Evolutionary conservation across 108 stramenopile species (phyloP).

Genomic region (Nitzschia putrida): DNA sequence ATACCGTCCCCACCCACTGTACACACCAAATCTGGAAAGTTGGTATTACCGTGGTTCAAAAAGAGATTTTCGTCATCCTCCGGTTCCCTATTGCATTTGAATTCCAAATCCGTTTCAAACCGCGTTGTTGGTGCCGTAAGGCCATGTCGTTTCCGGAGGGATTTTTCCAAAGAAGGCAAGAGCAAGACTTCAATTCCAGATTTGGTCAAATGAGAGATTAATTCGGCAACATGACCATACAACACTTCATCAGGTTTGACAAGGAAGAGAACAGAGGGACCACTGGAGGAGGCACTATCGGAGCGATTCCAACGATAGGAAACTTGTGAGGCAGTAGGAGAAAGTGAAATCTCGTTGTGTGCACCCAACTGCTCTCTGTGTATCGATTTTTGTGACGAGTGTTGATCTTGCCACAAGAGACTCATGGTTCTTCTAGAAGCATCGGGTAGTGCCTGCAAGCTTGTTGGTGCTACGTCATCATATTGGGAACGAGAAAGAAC

Average conservation of each 20-base stretch:
- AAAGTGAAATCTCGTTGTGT: conserved; percentile 75
- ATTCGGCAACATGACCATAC: conserved; percentile 53
- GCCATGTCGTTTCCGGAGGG: conserved; percentile 55
- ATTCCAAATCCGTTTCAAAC: conserved; percentile 54
- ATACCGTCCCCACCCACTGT: conserved; percentile 87
- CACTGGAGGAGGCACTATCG: conserved; percentile 13
- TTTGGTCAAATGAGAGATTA: conserved; percentile 53
- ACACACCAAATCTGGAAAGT: conserved; percentile 69
- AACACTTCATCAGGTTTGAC: conserved; percentile 71
- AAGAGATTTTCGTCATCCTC: conserved; percentile 31
- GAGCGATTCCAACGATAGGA: conserved; percentile 61
- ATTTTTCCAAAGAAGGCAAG: conserved; percentile 58
- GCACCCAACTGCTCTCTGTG: conserved; percentile 74
- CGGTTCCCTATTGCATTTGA: conserved; percentile 15
- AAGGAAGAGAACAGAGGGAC: conserved; percentile 66
- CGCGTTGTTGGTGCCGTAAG: conserved; percentile 32
- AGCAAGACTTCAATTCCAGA: conserved; percentile 55
- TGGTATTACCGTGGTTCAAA: conserved; percentile 5
- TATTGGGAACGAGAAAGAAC: no score
- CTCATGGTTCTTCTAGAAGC: conserved; percentile 45
- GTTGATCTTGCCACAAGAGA: conserved; percentile 71
- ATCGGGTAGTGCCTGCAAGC: no score
- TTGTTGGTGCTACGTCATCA: no score
- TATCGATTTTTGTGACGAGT: conserved; percentile 55
- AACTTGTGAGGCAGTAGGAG: conserved; percentile 85